A percentile compares a stretch with the other conserved stretches of the same genome.
phyloP scores from a whole-genome alignment of 169 alveolate species.

The Plasmodium malariae region DNA sequence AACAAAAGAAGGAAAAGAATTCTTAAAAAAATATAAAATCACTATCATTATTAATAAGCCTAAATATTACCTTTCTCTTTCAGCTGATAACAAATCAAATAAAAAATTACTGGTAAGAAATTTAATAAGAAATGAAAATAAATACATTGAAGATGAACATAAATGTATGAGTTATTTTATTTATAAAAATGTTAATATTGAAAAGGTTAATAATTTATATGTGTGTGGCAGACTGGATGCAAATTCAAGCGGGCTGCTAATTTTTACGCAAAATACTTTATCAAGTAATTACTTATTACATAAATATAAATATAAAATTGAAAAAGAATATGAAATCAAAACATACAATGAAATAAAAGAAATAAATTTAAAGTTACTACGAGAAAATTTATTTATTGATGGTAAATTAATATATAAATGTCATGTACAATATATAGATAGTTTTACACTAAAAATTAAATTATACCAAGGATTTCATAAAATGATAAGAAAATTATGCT shows the following conservation, averaged over 20 bases:
- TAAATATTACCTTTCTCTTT: constrained; percentile 58
- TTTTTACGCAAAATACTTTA: constrained; percentile 75
- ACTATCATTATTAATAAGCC: constrained; percentile 76
- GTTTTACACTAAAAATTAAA: constrained; percentile 35
- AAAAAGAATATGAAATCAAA: constrained; percentile 74
- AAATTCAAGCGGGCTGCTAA: constrained; percentile 73
- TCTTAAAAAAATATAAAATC: constrained; percentile 58
- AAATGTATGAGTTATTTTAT: constrained; percentile 79
- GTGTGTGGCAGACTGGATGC: constrained; percentile 79
- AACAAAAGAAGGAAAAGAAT: constrained; percentile 52
- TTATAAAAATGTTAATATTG: constrained; percentile 53
- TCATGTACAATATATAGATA: constrained; percentile 61
- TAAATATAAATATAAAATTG: constrained; percentile 54
- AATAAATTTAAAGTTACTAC: constrained; percentile 52
- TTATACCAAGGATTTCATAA: constrained; percentile 76
- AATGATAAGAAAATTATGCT: constrained; percentile 63
- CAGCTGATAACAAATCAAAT: constrained; percentile 49
- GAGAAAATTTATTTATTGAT: constrained; percentile 50
- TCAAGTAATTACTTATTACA: constrained; percentile 31
- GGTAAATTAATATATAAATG: constrained; percentile 77
- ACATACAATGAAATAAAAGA: constrained; percentile 47
- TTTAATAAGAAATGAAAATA: constrained; percentile 76
- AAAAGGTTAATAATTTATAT: constrained; percentile 70
- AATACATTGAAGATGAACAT: constrained; percentile 71
- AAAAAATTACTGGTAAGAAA: constrained; percentile 68